These are phyloP conservation scores for Strigomonas culicis DNA, from an alignment of 208 protist species.

Conservation along the genomic window DNA sequence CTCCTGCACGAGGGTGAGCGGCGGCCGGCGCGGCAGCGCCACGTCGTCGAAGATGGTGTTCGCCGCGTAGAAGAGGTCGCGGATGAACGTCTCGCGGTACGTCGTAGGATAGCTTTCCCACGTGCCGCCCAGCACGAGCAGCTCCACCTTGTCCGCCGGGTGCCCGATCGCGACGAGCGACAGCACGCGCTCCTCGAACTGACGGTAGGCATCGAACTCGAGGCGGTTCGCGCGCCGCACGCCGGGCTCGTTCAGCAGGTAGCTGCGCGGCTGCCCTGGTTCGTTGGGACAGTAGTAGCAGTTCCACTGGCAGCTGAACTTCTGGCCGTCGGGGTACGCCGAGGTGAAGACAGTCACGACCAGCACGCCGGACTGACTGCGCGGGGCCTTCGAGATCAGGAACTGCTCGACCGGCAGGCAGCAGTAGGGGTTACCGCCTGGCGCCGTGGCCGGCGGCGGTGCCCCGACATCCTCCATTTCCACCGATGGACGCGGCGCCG, in stretches of 20 bases:
- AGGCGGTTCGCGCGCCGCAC: conserved; percentile 86
- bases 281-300: conserved; percentile 94
- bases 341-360: conserved; percentile 92
- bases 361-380: conserved; percentile 89
- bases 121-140: conserved; percentile 99
- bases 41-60: conserved; percentile 68
- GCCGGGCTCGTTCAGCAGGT: conserved; percentile 87
- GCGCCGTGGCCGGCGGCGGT: background rate
- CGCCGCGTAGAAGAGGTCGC: conserved; percentile 89
- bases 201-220: conserved; percentile 68
- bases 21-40: conserved; percentile 27
- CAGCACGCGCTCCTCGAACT: conserved; percentile 81
- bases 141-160: conserved; percentile 95
- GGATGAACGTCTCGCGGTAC: conserved; percentile 92
- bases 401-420: conserved; percentile 45
- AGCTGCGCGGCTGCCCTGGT: conserved; percentile 88
- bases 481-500: background rate
- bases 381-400: conserved; percentile 79
- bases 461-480: conserved; percentile 29
- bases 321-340: conserved; percentile 75
- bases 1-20: conserved; percentile 75
- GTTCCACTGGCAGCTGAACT: conserved; percentile 91
- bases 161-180: conserved; percentile 87
- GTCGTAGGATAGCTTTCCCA: conserved; percentile 96
- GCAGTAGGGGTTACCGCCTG: background rate